Conservation (phyloP, 2,329 filamentous ascomycete genomes). For the Cladorrhinum sp. region DNA sequence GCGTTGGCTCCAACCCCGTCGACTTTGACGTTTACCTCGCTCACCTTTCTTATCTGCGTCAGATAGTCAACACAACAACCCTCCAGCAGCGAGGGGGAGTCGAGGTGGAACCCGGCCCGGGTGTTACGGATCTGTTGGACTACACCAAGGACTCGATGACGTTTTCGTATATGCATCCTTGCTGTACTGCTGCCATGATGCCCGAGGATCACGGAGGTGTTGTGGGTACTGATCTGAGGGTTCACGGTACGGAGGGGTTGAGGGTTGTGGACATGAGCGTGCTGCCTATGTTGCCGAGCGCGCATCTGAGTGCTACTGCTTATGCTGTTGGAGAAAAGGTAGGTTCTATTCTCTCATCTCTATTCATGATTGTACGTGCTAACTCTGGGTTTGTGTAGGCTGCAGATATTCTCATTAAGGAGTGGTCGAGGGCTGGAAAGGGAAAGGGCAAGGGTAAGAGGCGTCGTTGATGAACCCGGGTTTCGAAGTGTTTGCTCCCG, state of each 20-base stretch:
- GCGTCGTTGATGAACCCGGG: not conserved
- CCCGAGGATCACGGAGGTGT: conserved; percentile 15
- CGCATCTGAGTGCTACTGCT: conserved; percentile 22
- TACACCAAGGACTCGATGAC: conserved; percentile 8
- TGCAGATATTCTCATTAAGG: not conserved
- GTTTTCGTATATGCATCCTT: conserved; percentile 24
- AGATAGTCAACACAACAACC: conserved; percentile 26
- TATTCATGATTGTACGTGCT: not conserved
- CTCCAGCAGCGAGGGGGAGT: conserved; percentile 30
- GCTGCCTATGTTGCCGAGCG: conserved; percentile 18
- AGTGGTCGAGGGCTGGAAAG: not conserved
- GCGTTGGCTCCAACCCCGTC: conserved; percentile 44
- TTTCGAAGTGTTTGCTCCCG: no score
- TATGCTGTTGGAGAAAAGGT: conserved; percentile 27
- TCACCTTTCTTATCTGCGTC: conserved; percentile 34
- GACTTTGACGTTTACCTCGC: conserved; percentile 48
- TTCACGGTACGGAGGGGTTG: conserved; percentile 21
- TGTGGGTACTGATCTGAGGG: conserved; percentile 22
- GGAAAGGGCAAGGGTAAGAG: not conserved
- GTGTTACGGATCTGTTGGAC: conserved; percentile 10
- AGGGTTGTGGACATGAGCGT: conserved; percentile 26
- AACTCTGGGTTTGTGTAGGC: not conserved
- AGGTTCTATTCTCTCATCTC: not conserved
- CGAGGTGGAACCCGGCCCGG: conserved; percentile 36
- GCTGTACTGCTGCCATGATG: conserved; percentile 29